Evolutionary conservation across 768 basidiomycete species (phyloP), one percentile per base, ranked within the genome.

Genomic region (Naganishia friedmannii): DNA sequence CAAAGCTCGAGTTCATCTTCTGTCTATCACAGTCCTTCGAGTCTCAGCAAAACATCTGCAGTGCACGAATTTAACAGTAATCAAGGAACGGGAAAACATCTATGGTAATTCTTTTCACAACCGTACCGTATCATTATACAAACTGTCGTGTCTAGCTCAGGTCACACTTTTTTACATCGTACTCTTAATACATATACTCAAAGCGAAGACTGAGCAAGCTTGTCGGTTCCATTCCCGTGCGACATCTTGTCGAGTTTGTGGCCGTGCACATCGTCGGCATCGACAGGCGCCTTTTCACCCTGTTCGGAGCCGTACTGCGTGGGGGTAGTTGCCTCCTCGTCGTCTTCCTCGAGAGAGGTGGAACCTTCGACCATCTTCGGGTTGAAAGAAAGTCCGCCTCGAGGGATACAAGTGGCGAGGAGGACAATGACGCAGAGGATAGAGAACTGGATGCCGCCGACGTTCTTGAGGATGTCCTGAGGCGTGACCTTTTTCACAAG

Each of bases 351-450:
- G 54, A 46, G 9, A 32, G 53, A 51, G 26, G 55, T 66, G 65
- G 65, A 53, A 34, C 70, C 74, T 39, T 76, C 71, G 68, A 79
- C 66, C 51, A 73, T 32, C 51, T 73, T 67, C 17, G 79, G 79
- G 75, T 80, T 80, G 74, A 78, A 53, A 9, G 78, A 42, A 42
- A 80, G 57, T 0, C 75, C 74, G 32, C 79, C 78, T 46, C 65
- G 66, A 32, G 76, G 78, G 51, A 77, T 72, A 46, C 74, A 69
- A 6, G 78, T 78, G 13, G 77, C 58, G 23, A 67, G 46, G 53
- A 78, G 54, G 67, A 80, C 74, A 63, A 80, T 70, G 42, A 58
- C 76, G 23, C 70, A 74, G 63, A 77, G 69, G 53, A 80, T 71
- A 17, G 71, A 69, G 73, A 79, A 79, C 65, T 78, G 75, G 55